These are phyloP conservation scores for Albizia julibrissin DNA, from an alignment of 306 rosid species.

Conservation along the genomic window DNA sequence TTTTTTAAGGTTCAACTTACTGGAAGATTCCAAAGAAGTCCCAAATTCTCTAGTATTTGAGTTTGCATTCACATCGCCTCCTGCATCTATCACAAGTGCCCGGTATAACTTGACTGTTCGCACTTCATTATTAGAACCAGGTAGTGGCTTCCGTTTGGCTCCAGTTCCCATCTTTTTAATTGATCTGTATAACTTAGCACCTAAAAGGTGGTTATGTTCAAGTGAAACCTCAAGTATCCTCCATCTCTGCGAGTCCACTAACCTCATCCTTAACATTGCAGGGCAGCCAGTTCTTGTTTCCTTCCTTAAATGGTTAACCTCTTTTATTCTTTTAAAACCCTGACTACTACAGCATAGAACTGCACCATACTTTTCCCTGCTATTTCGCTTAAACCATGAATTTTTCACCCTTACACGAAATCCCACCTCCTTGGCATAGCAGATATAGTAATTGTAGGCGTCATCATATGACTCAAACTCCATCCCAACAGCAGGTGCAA, in stretches of 20 bases:
- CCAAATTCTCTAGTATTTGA: slow-evolving; percentile 45
- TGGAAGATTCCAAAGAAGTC: slow-evolving; percentile 42
- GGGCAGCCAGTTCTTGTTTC: slow-evolving; percentile 99
- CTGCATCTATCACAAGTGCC: slow-evolving; percentile 87
- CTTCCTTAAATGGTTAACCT: slow-evolving; percentile 79
- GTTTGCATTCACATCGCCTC: slow-evolving; percentile 53
- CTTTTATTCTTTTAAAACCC: slow-evolving; percentile 92
- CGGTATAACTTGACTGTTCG: slow-evolving; percentile 77
- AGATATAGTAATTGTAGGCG: slow-evolving; percentile 86
- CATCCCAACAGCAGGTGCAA: slow-evolving; percentile 88
- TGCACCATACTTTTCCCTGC: slow-evolving; percentile 93
- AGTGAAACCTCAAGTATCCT: slow-evolving; percentile 79
- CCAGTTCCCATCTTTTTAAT: slow-evolving; percentile 67
- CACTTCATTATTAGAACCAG: slow-evolving; percentile 59
- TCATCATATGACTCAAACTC: slow-evolving; percentile 95
- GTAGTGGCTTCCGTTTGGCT: slow-evolving; percentile 57
- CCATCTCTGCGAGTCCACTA: slow-evolving; percentile 89
- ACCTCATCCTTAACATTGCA: slow-evolving; percentile 93
- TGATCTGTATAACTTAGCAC: slow-evolving; percentile 62
- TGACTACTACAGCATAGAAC: slow-evolving; percentile 99
- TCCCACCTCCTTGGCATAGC: slow-evolving; percentile 93
- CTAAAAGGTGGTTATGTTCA: slow-evolving; percentile 88
- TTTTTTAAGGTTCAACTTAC: slow-evolving; percentile 67
- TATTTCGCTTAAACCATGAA: slow-evolving; percentile 94
- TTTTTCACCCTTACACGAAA: slow-evolving; percentile 93